These are phyloP conservation scores for Sarocladium brachiariae DNA, from an alignment of 2,329 filamentous ascomycete species.

Conservation along the genomic window DNA sequence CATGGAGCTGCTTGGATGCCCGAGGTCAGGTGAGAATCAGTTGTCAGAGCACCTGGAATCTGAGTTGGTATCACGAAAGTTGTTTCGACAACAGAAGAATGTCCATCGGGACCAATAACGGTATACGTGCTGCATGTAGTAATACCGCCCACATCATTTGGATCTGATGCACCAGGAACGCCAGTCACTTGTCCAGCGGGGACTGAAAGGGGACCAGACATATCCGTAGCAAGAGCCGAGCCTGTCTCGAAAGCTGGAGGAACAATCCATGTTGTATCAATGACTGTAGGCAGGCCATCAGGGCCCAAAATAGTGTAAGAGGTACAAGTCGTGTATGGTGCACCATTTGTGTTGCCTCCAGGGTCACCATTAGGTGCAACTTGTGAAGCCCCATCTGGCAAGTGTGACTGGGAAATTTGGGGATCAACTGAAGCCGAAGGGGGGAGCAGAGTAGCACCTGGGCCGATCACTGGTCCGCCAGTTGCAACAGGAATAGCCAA, in stretches of 20 bases:
- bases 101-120: slow-evolving; percentile 18
- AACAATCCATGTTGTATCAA: slow-evolving; percentile 9
- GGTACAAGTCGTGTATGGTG: slow-evolving; percentile 10
- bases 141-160: background rate
- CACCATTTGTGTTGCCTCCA: background rate
- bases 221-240: slow-evolving; percentile 1
- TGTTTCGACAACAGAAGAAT: slow-evolving; percentile 22
- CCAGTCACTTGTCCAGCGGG: slow-evolving; percentile 7
- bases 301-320: slow-evolving; percentile 11
- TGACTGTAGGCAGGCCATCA: slow-evolving; percentile 12
- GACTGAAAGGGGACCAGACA: background rate
- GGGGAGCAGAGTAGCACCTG: background rate
- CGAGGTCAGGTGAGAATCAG: slow-evolving; percentile 3
- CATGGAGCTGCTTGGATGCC: slow-evolving; percentile 4
- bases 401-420: background rate
- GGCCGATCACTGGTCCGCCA: slow-evolving; percentile 4
- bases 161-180: background rate
- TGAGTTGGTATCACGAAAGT: slow-evolving; percentile 18
- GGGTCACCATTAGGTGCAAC: slow-evolving; percentile 11
- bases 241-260: slow-evolving; percentile 5
- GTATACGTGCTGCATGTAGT: slow-evolving; percentile 11
- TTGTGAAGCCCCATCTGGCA: slow-evolving; percentile 9
- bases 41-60: slow-evolving; percentile 2
- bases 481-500: slow-evolving; percentile 1
- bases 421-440: background rate